Conservation (phyloP, 805 yeast genomes). For the Saturnispora zaruensis region DNA sequence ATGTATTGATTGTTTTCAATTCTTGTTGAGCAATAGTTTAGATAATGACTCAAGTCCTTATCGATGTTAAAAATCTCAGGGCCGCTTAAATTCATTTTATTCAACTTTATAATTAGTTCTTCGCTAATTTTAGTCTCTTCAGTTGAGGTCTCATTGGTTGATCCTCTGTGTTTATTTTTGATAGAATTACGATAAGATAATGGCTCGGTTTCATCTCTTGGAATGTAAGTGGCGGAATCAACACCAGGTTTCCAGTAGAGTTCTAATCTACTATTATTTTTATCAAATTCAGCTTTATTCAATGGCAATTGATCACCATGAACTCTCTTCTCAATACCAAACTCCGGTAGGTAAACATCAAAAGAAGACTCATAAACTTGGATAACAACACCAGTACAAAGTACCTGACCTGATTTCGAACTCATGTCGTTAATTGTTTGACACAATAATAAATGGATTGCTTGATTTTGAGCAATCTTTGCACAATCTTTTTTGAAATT, state of each 20-base stretch:
- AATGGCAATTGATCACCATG: slow-evolving; percentile 96
- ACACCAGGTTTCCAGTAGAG: slow-evolving; percentile 89
- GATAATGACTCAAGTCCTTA: slow-evolving; percentile 46
- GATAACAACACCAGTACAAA: slow-evolving; percentile 77
- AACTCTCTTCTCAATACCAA: slow-evolving; percentile 91
- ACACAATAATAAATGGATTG: slow-evolving; percentile 75
- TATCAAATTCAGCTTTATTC: slow-evolving; percentile 86
- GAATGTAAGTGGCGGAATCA: slow-evolving; percentile 84
- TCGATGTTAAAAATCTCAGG: slow-evolving; percentile 23
- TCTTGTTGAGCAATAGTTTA: slow-evolving; percentile 48
- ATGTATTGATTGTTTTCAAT: slow-evolving; percentile 54
- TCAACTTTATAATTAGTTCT: slow-evolving; percentile 40
- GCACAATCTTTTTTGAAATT: slow-evolving; percentile 95
- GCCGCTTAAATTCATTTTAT: slow-evolving; percentile 35
- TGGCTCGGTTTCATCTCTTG: slow-evolving; percentile 79
- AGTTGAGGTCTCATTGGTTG: slow-evolving; percentile 34
- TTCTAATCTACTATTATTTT: slow-evolving; percentile 56
- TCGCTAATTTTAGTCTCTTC: slow-evolving; percentile 32
- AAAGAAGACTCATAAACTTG: slow-evolving; percentile 96
- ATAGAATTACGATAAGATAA: slow-evolving; percentile 70
- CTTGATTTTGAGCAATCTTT: slow-evolving; percentile 86
- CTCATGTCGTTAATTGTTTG: slow-evolving; percentile 75
- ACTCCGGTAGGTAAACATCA: slow-evolving; percentile 85
- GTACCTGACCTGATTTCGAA: slow-evolving; percentile 66
- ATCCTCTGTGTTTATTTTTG: slow-evolving; percentile 61